These are phyloP conservation scores for Lepidium aucheri DNA, from an alignment of 345 rosid species.

Conservation along the genomic window DNA sequence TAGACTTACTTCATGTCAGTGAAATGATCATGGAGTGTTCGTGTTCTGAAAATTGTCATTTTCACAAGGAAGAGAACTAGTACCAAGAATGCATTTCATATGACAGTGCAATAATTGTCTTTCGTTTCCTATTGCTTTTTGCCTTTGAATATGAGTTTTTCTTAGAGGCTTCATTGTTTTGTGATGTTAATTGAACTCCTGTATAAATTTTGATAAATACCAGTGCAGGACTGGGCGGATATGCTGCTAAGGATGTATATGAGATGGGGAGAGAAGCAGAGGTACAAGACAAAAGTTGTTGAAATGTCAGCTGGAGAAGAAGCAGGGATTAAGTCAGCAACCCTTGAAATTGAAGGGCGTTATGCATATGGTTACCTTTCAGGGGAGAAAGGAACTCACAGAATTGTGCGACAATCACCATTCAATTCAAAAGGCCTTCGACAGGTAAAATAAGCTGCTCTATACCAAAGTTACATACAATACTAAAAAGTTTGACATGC, in stretches of 20 bases:
- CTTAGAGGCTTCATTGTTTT: background rate
- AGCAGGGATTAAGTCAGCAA: slow-evolving; percentile 95
- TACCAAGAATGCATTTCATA: background rate
- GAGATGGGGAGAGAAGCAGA: slow-evolving; percentile 98
- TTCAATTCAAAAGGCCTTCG: slow-evolving; percentile 96
- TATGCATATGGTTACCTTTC: slow-evolving; percentile 90
- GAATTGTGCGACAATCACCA: slow-evolving; percentile 94
- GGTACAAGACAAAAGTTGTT: slow-evolving; percentile 72
- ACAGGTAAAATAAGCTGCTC: slow-evolving; percentile 45
- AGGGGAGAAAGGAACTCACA: slow-evolving; percentile 94
- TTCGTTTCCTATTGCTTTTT: background rate
- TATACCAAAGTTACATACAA: background rate
- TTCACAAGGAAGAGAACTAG: background rate
- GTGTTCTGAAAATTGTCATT: background rate
- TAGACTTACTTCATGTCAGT: background rate
- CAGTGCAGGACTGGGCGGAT: slow-evolving; percentile 99
- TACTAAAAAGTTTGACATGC: background rate
- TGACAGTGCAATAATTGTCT: background rate
- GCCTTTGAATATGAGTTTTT: background rate
- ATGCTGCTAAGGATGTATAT: slow-evolving; percentile 93
- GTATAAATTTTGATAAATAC: slow-evolving; percentile 30
- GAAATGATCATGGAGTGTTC: background rate
- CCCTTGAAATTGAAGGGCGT: slow-evolving; percentile 79
- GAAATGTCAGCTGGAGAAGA: slow-evolving; percentile 91
- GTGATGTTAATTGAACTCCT: slow-evolving; percentile 3